Evolutionary conservation across 2,329 filamentous ascomycete species (phyloP).

Genomic region (Phaeosphaeria sp.): DNA sequence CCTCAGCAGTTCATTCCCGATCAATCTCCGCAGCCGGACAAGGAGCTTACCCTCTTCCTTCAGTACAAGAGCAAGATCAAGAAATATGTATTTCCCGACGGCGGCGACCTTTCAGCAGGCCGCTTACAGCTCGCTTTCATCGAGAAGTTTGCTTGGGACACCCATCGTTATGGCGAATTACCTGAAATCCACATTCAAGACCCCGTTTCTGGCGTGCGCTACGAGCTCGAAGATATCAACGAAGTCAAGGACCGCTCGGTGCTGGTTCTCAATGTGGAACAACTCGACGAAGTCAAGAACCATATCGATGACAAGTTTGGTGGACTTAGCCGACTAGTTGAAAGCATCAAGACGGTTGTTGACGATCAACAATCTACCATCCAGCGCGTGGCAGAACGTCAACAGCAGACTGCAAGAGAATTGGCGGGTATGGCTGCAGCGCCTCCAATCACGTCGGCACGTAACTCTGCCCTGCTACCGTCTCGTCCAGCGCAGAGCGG

Average conservation of each 20-base stretch:
- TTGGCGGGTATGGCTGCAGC: conserved; percentile 71
- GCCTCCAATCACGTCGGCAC: conserved; percentile 41
- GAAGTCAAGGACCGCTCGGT: conserved; percentile 96
- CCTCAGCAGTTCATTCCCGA: conserved; percentile 55
- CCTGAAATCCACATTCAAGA: conserved; percentile 99
- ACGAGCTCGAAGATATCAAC: conserved; percentile 89
- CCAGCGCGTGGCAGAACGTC: conserved; percentile 85
- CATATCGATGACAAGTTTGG: conserved; percentile 94
- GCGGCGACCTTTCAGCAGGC: conserved; percentile 84
- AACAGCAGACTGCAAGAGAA: conserved; percentile 88
- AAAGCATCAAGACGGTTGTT: conserved; percentile 82
- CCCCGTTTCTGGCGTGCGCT: conserved; percentile 90
- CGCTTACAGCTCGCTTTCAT: conserved; percentile 95
- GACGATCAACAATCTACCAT: conserved; percentile 83
- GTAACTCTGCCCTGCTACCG: conserved; percentile 43
- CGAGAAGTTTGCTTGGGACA: conserved; percentile 99
- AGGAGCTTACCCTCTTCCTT: conserved; percentile 90
- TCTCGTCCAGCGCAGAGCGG: conserved; percentile 34
- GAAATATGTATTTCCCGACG: conserved; percentile 88
- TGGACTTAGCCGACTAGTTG: conserved; percentile 80
- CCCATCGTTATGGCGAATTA: conserved; percentile 91
- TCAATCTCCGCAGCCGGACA: conserved; percentile 74
- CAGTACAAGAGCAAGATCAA: conserved; percentile 98
- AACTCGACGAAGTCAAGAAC: conserved; percentile 92
- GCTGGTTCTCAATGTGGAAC: conserved; percentile 91